Base-by-base conservation (phyloP, 2,329 filamentous ascomycete genomes). In the Fusarium torulosum region DNA sequence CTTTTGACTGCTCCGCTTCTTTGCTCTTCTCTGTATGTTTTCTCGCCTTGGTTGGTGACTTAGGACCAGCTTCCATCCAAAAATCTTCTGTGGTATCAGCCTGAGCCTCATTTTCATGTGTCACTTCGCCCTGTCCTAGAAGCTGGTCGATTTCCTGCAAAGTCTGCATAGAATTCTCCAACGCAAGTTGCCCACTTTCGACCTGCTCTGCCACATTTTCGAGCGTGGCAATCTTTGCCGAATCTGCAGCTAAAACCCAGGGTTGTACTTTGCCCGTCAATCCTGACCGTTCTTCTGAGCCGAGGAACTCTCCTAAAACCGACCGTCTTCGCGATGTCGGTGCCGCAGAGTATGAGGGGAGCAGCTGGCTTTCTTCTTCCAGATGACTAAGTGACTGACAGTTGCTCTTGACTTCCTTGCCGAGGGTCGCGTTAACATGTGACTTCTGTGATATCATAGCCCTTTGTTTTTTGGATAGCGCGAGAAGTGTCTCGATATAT, bases 321-420 rank as follows among this genome's bases (percentile, higher is more conserved):
- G 77, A 76, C 21, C 79, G 77, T 17, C 75, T 69, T 40, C 76
- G 78, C 8, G 74, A 72, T 20, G 72, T 75, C 4, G 46, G 61
- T 20, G 81, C 79, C 67, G 81, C 76, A 1, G 85, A 82, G 64
- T 88, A 82, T 10, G 80, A 77, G 3, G 83, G 84, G 14, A 91
- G 80, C 17, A 91, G 78, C 65, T 88, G 86, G 70, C 88, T 90
- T 72, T 90, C 88, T 47, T 90, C 85, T 13, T 84, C 82, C 4
- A 90, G 78, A 57, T 83, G 85, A 47, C 83, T 81, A 9, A 90
- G 77, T 3, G 78, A 74, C 72, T 86, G 83, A 52, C 79, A 78
- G 15, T 81, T 80, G 13, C 87, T 83, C 60, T 84, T 84, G 21
- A 81, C 78, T 65, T 88, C 83, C 63, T 81, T 85, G 20, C 81